Evolutionary conservation across 345 rosid genomes (phyloP), one percentile per base, ranked within the genome.

Genomic region (Passiflora organensis): DNA sequence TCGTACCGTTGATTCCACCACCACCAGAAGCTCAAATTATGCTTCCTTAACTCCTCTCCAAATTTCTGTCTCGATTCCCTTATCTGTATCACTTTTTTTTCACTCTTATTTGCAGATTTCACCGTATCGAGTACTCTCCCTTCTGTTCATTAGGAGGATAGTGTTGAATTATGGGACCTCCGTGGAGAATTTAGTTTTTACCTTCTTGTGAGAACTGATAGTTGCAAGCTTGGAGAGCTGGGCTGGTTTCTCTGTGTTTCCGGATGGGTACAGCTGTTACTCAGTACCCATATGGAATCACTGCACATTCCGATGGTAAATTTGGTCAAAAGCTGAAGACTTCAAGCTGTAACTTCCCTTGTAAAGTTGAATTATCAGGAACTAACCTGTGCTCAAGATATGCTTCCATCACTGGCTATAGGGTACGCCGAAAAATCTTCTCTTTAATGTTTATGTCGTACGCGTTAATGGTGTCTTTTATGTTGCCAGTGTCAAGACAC

Each of bases 231-330:
- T 51, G 36, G 58, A 13, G 36, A 15, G 49, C 57, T 67, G 65
- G 36, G 34, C 54, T 70, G 81, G 67, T 64, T 43, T 43, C 24
- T 10, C 12, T 36, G 32, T 32, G 22, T 50, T 43, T 71, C 69
- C 36, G 48, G 47, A 87, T 84, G 96, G 85, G 69, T 59, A 63
- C 87, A 60, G 45, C 78, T 62, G 53, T 76, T 46, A 55, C 76
- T 56, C 79, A 63, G 60, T 76, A 48, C 75, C 77, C 78, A 42
- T 56, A 55, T 60, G 82, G 79, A 72, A 69, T 79, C 64, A 43
- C 66, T 57, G 57, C 72, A 59, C 76, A 43, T 64, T 64, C 55
- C 49, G 15, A 36, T 44, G 64, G 72, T 48, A 70, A 72, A 12
- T 55, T 66, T 43, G 74, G 61, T 53, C 56, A 13, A 50, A 73